Conservation (phyloP, 2,329 filamentous ascomycete genomes). For the Chaetomiaceae sp. region DNA sequence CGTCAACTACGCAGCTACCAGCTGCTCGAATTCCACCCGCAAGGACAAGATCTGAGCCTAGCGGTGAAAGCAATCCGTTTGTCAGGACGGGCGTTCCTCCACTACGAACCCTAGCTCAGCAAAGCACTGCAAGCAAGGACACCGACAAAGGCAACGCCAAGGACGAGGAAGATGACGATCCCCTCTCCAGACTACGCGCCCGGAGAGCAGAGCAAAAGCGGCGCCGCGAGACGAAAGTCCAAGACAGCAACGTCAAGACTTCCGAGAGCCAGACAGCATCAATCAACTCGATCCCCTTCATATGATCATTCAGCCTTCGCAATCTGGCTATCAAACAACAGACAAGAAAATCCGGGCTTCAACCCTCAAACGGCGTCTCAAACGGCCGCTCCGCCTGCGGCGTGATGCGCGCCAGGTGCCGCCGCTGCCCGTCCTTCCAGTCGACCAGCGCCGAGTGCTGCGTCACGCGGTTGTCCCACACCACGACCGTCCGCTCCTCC, state of each 20-base stretch:
- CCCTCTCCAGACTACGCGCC: conserved; percentile 19
- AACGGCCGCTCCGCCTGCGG: conserved; percentile 75
- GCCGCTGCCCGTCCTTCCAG: conserved; percentile 73
- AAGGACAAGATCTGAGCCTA: neutral
- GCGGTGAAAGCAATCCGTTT: neutral
- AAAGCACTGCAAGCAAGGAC: neutral
- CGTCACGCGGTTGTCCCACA: conserved; percentile 82
- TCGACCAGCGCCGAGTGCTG: conserved; percentile 76
- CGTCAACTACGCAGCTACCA: neutral
- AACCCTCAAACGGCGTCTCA: conserved; percentile 57
- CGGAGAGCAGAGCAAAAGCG: conserved; percentile 20
- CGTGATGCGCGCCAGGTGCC: conserved; percentile 77
- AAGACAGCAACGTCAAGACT: conserved; percentile 5
- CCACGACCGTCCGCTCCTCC: conserved; percentile 73
- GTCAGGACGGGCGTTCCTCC: neutral
- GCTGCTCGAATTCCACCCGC: neutral
- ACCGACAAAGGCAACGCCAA: neutral
- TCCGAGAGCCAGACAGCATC: conserved; percentile 6
- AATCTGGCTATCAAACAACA: neutral
- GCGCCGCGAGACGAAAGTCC: conserved; percentile 8
- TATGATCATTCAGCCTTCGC: neutral
- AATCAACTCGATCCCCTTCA: too few species aligned
- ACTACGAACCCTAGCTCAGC: neutral
- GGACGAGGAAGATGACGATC: conserved; percentile 23
- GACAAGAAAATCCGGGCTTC: too few species aligned